Base-by-base conservation (phyloP, 2,329 filamentous ascomycete genomes). In the Aspergillus pseudoterreus region DNA sequence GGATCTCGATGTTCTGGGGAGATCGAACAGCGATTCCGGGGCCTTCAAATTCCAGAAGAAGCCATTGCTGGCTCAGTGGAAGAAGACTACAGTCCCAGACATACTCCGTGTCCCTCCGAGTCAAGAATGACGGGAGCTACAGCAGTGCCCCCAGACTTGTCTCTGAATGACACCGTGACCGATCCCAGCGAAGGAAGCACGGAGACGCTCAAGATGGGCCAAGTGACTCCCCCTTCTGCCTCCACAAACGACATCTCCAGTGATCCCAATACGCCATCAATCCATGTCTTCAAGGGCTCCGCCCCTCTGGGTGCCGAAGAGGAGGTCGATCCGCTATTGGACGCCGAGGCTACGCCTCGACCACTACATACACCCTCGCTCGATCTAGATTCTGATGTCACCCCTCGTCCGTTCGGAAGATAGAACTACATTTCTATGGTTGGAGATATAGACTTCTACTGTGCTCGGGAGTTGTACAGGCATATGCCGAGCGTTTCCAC, bases 21-120 rank as follows among this genome's bases (percentile, higher is more conserved):
- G 5, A 43, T 71, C 10, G 70, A 68, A 45, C 64, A 66, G 38
- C 58, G 55, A 8, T 64, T 72, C 21, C 65, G 68, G 24, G 62
- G 59, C 4, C 61, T 73, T 33, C 61, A 65, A 24, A 64, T 73
- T 30, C 62, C 63, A 4, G 68, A 71, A 32, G 69, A 72, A 45
- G 59, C 62, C 1, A 63, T 70, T 42, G 53, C 52, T 12, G 52
- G 55, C 14, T 56, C 63, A 46, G 51, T 59, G 8, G 69, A 71
- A 39, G 63, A 70, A 22, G 54, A 58, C 11, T 55, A 58, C 19
- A 63, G 63, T 39, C 63, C 63, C 14, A 55, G 50, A 24, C 52
- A 61, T 15, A 60, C 62, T 2, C 58, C 62, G 14, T 45, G 57
- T 4, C 36, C 35, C 47, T 48, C 54, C 11, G 60, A 50, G 22